Percentiles rank a stretch among this genome's conserved stretches.
These are phyloP conservation scores for Agrocybe chaxingu DNA, from an alignment of 768 basidiomycete species.

Conservation along the genomic window DNA sequence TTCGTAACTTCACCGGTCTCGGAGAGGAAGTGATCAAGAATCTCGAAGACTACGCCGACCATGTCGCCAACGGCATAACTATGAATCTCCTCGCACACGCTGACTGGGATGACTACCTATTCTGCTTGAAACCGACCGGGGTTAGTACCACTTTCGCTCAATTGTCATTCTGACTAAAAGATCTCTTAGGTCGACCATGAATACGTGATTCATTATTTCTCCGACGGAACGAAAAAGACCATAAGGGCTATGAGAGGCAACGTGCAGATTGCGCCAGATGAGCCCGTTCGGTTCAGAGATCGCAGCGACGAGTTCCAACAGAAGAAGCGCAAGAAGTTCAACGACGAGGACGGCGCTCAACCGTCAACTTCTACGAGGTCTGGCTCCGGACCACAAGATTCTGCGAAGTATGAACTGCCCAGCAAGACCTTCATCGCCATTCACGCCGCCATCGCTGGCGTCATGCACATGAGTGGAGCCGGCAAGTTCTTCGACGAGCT, in stretches of 20 bases:
- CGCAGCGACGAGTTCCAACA: slow-evolving; percentile 7
- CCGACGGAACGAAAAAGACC: slow-evolving; percentile 8
- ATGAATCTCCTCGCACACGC: no score
- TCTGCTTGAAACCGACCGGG: no score
- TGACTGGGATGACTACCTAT: no score
- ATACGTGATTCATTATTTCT: neutral
- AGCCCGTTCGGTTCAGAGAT: slow-evolving; percentile 11
- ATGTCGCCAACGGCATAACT: no score
- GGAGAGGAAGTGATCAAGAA: no score
- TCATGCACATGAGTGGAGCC: slow-evolving; percentile 14
- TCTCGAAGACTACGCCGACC: no score
- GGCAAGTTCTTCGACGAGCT: slow-evolving; percentile 16
- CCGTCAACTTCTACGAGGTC: slow-evolving; percentile 1
- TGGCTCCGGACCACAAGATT: neutral
- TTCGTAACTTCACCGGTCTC: no score
- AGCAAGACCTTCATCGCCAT: slow-evolving; percentile 7
- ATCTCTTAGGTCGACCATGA: neutral
- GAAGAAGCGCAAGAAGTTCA: neutral
- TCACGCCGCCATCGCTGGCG: slow-evolving; percentile 14
- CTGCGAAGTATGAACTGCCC: slow-evolving; percentile 9
- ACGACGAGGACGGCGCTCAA: no score
- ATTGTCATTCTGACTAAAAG: no score
- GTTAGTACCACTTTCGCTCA: no score
- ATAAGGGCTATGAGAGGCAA: neutral
- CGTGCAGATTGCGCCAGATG: slow-evolving; percentile 2